A percentile compares a stretch with the other conserved stretches of the same genome.
Conservation (phyloP, 495 filamentous ascomycete species). For the Tuber indicum region DNA sequence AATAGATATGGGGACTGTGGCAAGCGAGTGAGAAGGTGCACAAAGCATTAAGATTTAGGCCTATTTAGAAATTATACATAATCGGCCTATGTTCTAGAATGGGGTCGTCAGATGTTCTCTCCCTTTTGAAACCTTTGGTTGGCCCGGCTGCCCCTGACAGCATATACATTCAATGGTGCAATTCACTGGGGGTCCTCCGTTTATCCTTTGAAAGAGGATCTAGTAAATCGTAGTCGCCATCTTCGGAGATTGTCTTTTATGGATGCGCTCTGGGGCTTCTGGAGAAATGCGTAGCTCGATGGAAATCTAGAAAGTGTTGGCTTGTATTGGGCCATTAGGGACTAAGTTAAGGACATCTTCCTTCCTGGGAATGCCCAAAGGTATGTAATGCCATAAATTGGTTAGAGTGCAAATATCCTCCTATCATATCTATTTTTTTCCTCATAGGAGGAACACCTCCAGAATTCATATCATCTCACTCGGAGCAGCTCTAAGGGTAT, state of each 20-base stretch:
- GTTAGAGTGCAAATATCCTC: not conserved
- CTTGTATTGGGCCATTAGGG: not conserved
- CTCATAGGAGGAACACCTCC: not conserved
- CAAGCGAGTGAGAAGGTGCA: not conserved
- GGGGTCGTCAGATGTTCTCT: not conserved
- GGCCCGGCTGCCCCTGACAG: no score
- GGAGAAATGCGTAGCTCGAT: not conserved
- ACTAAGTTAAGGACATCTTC: not conserved
- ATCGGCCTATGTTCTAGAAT: not conserved
- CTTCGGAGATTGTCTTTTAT: no score
- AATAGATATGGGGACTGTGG: not conserved
- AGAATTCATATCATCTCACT: not conserved
- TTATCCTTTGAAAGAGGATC: no score
- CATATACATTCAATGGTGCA: no score
- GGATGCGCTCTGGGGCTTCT: not conserved
- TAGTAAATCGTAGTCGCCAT: no score
- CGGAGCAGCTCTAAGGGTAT: not conserved
- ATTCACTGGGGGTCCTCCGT: no score
- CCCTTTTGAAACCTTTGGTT: no score
- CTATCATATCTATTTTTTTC: not conserved
- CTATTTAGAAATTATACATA: not conserved
- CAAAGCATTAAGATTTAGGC: not conserved
- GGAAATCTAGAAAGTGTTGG: not conserved
- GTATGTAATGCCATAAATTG: not conserved
- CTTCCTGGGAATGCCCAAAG: not conserved